A percentile compares a stretch with the other conserved stretches of the same genome.
phyloP scores from a whole-genome alignment of 108 stramenopile genomes.

The Cyclotella atomus region DNA sequence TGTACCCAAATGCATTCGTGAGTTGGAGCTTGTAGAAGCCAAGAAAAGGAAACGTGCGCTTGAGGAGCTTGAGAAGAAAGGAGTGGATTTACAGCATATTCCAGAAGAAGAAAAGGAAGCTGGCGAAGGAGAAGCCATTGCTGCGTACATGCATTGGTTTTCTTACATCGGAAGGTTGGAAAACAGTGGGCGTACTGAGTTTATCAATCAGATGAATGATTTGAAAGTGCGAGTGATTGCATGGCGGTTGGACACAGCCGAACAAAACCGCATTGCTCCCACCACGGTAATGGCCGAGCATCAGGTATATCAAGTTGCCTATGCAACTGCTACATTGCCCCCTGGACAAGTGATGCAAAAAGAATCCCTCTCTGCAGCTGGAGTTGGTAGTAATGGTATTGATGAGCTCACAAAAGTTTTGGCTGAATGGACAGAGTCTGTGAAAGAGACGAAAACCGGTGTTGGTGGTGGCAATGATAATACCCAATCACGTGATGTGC shows the following conservation, averaged over 20 bases:
- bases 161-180: constrained; percentile 51
- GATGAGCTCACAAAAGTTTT: constrained; percentile 56
- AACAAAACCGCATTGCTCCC: constrained; percentile 65
- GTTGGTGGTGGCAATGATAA: constrained; percentile 7
- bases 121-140: constrained; percentile 79
- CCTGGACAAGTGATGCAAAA: constrained; percentile 42
- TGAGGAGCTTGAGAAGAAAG: constrained; percentile 49
- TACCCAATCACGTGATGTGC: neutral
- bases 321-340: constrained; percentile 60
- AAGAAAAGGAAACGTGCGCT: constrained; percentile 53
- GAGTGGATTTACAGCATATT: constrained; percentile 60
- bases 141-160: constrained; percentile 71
- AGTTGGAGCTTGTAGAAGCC: constrained; percentile 57
- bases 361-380: constrained; percentile 61
- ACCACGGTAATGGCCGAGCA: constrained; percentile 75
- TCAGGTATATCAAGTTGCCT: constrained; percentile 55
- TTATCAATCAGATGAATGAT: constrained; percentile 59
- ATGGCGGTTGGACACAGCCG: constrained; percentile 69
- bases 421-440: constrained; percentile 53
- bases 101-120: constrained; percentile 69
- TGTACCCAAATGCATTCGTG: constrained; percentile 71
- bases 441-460: neutral
- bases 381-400: constrained; percentile 65
- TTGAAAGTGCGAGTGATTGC: constrained; percentile 58
- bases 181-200: constrained; percentile 47